Percentiles rank a stretch among this genome's conserved stretches.
phyloP scores from a whole-genome alignment of 148 eudicot genomes.

The Hydrangea macrophylla region DNA sequence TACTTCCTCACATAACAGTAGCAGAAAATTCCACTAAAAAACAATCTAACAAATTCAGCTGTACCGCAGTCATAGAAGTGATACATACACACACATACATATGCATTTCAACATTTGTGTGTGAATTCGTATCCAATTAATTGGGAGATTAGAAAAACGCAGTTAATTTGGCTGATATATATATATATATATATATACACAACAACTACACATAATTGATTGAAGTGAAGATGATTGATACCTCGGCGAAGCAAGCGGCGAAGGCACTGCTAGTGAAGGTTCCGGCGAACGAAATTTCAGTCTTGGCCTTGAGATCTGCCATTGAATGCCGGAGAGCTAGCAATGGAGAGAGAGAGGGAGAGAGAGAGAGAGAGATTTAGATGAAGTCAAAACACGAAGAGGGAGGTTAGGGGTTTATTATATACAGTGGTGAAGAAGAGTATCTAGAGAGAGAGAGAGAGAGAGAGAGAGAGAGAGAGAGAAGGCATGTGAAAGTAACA shows the following conservation, averaged over 20 bases:
- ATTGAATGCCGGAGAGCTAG: constrained; percentile 23
- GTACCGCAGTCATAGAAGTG: not conserved
- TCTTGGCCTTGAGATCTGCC: constrained; percentile 48
- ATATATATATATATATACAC: not conserved
- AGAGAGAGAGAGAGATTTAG: not conserved
- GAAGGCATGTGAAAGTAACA: not conserved
- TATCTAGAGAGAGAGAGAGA: too few species aligned
- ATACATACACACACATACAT: not conserved
- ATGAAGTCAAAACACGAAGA: not conserved
- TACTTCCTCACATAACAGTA: not conserved
- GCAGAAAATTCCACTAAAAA: not conserved
- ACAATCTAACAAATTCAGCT: not conserved
- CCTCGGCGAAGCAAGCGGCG: constrained; percentile 80
- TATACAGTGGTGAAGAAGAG: not conserved
- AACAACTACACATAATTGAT: not conserved
- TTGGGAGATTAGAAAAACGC: not conserved
- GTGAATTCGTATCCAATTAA: not conserved
- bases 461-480: too few species aligned
- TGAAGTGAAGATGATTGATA: constrained; percentile 5
- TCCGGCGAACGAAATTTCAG: constrained; percentile 65
- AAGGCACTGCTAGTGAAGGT: constrained; percentile 60
- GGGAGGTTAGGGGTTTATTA: not conserved
- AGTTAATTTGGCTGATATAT: not conserved
- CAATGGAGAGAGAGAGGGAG: not conserved
- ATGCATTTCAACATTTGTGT: not conserved